Base-by-base conservation (phyloP, 257 asterid genomes). In the Lantana camara region DNA sequence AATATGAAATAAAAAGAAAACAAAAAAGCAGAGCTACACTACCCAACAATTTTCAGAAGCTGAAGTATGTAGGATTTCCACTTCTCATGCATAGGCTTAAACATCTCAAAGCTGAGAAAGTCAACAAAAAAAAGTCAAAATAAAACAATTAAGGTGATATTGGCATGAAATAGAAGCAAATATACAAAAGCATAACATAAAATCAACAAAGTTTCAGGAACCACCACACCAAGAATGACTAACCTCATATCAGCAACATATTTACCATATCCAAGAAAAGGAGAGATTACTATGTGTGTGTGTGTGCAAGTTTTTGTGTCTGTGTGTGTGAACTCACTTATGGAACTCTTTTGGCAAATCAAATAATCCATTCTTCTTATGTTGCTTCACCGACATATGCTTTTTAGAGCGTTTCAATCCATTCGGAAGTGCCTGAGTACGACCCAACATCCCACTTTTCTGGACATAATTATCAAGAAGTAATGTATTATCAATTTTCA, bases 391-490 rank as follows among this genome's bases (percentile, higher is more conserved):
- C 54, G 97, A 87, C 95, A 90, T 81, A 34, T 75, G 95, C 69
- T 77, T 93, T 76, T 81, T 90, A 55, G 95, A 93, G 67, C 95
- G 82, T 67, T 75, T 93, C 41, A 95, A 81, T 59, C 70, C 81
- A 8, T 72, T 64, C 52, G 63, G 80, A 55, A 75, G 73, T 47
- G 80, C 69, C 42, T 63, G 79, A 29, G 17, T 16, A 70, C 65
- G 68, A 42, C 78, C 62, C 52, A 77, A 71, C 40, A 57, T 52
- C 65, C 76, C 69, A 63, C 75, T 71, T 74, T 81, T 85, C 22
- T 38, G 80, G 57, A 90, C 90, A 80, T 37, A 76, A 81, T 80
- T 93, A 76, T 93, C 97, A 10, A 93, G 97, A 70, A 90, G 97
- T 47, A 93, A 87, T n/a, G 83, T 75, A 45, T 81, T 71, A 75